phyloP scores from a whole-genome alignment of 352 stramenopile genomes.

The Blastocystis hominis region DNA sequence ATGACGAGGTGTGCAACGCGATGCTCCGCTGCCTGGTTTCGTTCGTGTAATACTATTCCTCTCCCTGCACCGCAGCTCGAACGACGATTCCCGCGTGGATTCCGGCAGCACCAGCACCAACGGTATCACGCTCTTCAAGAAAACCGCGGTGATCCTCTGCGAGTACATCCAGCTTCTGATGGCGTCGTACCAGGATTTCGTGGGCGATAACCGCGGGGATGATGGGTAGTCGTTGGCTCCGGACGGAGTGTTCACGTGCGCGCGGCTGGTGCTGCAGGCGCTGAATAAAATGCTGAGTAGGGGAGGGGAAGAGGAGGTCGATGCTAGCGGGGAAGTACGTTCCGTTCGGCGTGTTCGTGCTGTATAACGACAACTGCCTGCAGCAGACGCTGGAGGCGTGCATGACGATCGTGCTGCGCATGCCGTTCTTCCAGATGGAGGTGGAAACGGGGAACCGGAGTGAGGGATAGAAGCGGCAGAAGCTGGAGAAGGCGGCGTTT shows the following conservation, averaged over 20 bases:
- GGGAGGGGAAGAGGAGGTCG: neutral
- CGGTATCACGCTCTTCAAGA: constrained; percentile 49
- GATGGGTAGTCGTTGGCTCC: neutral
- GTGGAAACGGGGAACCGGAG: neutral
- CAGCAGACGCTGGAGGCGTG: neutral
- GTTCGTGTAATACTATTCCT: neutral
- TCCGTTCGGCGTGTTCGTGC: constrained; percentile 45
- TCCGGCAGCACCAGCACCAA: constrained; percentile 38
- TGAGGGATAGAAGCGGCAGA: constrained; percentile 49
- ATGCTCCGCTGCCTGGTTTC: constrained; percentile 30
- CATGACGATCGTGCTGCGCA: constrained; percentile 34
- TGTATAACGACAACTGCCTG: constrained; percentile 53
- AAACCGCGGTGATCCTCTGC: neutral
- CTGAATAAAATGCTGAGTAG: constrained; percentile 45
- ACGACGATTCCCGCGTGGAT: constrained; percentile 28
- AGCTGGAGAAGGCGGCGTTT: constrained; percentile 31
- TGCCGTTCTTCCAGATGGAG: constrained; percentile 16
- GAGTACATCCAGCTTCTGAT: neutral
- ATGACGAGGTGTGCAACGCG: neutral
- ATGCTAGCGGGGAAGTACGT: constrained; percentile 49
- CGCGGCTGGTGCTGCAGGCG: constrained; percentile 3
- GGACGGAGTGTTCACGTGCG: neutral
- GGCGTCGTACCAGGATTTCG: neutral
- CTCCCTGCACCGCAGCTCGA: neutral
- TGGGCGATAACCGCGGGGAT: neutral